These are phyloP conservation scores for Trichoderma parareesei DNA, from an alignment of 495 filamentous ascomycete species.

Conservation along the genomic window DNA sequence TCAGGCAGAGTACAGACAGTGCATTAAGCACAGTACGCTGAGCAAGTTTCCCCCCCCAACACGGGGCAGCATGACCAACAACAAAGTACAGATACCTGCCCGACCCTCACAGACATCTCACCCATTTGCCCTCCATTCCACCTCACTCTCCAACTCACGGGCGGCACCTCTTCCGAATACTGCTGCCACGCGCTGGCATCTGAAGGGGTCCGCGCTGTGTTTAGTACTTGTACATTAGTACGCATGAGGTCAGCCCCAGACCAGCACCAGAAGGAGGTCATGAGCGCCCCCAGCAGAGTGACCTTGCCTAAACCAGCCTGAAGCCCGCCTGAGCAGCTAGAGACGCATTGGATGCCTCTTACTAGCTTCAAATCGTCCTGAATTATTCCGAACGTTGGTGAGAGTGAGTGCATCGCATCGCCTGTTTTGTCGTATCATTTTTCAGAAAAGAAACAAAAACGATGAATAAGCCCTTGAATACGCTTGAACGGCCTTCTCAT, in stretches of 20 bases:
- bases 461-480: too few species aligned
- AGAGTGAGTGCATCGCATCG: too few species aligned
- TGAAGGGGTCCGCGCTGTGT: neutral
- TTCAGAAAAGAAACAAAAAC: too few species aligned
- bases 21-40: neutral
- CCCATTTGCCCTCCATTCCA: neutral
- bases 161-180: neutral
- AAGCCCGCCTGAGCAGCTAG: neutral
- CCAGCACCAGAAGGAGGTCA: neutral
- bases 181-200: neutral
- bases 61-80: neutral
- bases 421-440: too few species aligned
- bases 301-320: neutral
- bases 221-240: too few species aligned
- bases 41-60: neutral
- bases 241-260: neutral
- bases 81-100: too few species aligned
- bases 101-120: neutral
- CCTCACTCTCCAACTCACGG: neutral
- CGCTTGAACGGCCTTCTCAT: too few species aligned
- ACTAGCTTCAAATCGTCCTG: too few species aligned
- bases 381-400: too few species aligned
- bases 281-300: neutral
- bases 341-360: slow-evolving; percentile 1
- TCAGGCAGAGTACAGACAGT: neutral